Percentiles rank a stretch among this genome's conserved stretches.
phyloP scores from a whole-genome alignment of 2,329 filamentous ascomycete species.

The Verticillium alfalfae region DNA sequence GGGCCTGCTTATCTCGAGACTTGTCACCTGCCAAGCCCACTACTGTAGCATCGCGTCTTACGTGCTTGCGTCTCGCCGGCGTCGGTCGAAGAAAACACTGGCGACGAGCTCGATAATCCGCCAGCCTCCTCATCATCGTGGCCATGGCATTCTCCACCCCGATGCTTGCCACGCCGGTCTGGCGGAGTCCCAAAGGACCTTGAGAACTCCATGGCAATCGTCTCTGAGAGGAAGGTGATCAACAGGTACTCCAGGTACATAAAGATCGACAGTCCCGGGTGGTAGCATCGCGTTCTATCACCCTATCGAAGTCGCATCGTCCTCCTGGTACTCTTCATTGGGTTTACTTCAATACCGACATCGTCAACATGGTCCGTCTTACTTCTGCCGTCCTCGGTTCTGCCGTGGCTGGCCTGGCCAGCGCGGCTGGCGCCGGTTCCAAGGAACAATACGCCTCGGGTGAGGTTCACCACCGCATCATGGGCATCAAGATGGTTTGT shows the following conservation, averaged over 20 bases:
- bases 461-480: conserved; percentile 14
- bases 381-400: conserved; percentile 12
- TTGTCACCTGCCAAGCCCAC: conserved; percentile 1
- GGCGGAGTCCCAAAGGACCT: not conserved
- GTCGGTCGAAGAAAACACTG: not conserved
- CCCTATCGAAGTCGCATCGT: not conserved
- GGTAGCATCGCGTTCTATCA: not conserved
- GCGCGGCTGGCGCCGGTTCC: conserved; percentile 15
- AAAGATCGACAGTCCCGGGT: not conserved
- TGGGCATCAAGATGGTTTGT: conserved; percentile 17
- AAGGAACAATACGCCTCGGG: conserved; percentile 16
- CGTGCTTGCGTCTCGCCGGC: conserved; percentile 3
- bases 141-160: conserved; percentile 3
- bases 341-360: not conserved
- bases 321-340: not conserved
- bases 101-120: not conserved
- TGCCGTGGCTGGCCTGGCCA: conserved; percentile 12
- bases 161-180: not conserved
- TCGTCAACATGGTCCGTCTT: conserved; percentile 14
- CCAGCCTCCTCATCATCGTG: conserved; percentile 2
- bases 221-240: not conserved
- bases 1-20: conserved; percentile 2
- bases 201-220: not conserved
- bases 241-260: not conserved
- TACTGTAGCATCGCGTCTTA: conserved; percentile 1